A percentile compares a stretch with the other conserved stretches of the same genome.
These are phyloP conservation scores for Canavalia ensiformis DNA, from an alignment of 306 rosid genomes.

Conservation along the genomic window DNA sequence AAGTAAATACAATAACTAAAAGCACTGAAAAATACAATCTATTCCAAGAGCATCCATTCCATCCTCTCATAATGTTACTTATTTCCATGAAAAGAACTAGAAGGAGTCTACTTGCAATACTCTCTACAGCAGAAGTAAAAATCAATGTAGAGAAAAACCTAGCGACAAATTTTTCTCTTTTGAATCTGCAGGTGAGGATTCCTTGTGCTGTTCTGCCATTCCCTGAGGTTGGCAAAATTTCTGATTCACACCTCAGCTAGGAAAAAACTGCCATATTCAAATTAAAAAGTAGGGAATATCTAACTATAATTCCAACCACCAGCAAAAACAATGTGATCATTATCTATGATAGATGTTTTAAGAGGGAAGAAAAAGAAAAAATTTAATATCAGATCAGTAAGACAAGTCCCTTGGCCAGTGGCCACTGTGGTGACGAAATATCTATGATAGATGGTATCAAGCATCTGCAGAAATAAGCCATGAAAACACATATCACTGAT, in stretches of 20 bases:
- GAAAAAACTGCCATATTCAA: slow-evolving; percentile 42
- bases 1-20: slow-evolving; percentile 28
- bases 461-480: slow-evolving; percentile 16
- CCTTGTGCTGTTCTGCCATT: slow-evolving; percentile 78
- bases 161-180: slow-evolving; percentile 61
- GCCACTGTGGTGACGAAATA: not conserved
- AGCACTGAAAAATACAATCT: not conserved
- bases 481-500: slow-evolving; percentile 22
- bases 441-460: not conserved
- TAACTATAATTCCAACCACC: slow-evolving; percentile 33
- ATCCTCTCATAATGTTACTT: slow-evolving; percentile 21
- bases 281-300: slow-evolving; percentile 23
- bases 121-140: slow-evolving; percentile 37
- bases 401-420: slow-evolving; percentile 17
- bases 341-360: slow-evolving; percentile 14
- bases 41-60: slow-evolving; percentile 7
- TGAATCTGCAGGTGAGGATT: slow-evolving; percentile 59
- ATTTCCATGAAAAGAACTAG: slow-evolving; percentile 1
- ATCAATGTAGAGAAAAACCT: slow-evolving; percentile 62
- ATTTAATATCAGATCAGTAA: slow-evolving; percentile 16
- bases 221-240: slow-evolving; percentile 41
- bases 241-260: slow-evolving; percentile 42
- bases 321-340: not conserved
- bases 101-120: slow-evolving; percentile 33
- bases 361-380: not conserved